Evolutionary conservation across 257 asterid species (phyloP).

Genomic region (Solanum chaucha): DNA sequence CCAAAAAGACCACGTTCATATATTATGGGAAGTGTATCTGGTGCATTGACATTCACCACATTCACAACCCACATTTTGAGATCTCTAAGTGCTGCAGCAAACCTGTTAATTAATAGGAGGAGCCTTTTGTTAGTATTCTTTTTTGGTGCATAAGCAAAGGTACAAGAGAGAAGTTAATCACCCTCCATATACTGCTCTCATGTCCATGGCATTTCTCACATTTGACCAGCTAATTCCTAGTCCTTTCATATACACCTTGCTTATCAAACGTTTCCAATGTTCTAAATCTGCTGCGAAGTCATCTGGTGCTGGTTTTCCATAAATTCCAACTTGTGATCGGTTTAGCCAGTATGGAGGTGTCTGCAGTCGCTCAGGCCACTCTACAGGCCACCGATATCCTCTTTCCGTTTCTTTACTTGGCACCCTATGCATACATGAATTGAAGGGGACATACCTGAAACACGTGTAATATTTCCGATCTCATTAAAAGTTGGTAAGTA

Average conservation of each 20-base stretch:
- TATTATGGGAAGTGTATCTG: slow-evolving; percentile 84
- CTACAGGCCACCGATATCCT: slow-evolving; percentile 87
- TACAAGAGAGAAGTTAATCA: slow-evolving; percentile 14
- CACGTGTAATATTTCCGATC: background rate
- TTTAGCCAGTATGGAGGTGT: slow-evolving; percentile 74
- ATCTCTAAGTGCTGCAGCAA: slow-evolving; percentile 80
- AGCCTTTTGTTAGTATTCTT: background rate
- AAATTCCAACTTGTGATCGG: slow-evolving; percentile 57
- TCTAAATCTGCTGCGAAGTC: slow-evolving; percentile 60
- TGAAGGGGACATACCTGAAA: slow-evolving; percentile 76
- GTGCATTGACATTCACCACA: slow-evolving; percentile 67
- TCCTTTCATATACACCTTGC: slow-evolving; percentile 45
- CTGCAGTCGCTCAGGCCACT: slow-evolving; percentile 70
- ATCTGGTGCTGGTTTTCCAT: slow-evolving; percentile 76
- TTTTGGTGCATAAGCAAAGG: background rate
- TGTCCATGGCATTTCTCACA: slow-evolving; percentile 79
- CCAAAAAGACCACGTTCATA: slow-evolving; percentile 79
- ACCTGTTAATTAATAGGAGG: slow-evolving; percentile 30
- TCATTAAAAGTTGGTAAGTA: background rate
- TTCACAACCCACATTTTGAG: slow-evolving; percentile 80
- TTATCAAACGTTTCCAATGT: slow-evolving; percentile 58
- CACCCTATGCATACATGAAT: slow-evolving; percentile 64
- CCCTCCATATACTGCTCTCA: slow-evolving; percentile 96
- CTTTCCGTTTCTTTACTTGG: slow-evolving; percentile 47
- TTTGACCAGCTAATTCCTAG: slow-evolving; percentile 71